Percentiles rank a stretch among this genome's conserved stretches.
Evolutionary conservation across 2,329 filamentous ascomycete species (phyloP).

Genomic region (Metarhizium robertsii): DNA sequence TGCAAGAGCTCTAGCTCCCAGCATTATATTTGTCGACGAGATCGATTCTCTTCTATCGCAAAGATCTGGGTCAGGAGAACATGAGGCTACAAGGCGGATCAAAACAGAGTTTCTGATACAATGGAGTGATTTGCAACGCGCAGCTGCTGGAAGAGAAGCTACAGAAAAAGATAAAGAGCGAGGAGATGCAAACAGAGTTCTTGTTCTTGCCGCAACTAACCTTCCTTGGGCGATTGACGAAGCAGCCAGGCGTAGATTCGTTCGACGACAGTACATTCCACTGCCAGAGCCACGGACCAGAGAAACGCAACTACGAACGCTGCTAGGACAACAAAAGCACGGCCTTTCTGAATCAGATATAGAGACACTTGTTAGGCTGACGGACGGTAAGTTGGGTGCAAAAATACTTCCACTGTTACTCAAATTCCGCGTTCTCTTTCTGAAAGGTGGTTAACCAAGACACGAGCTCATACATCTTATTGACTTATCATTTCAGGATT

Average conservation of each 20-base stretch:
- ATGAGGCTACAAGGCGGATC: constrained; percentile 86
- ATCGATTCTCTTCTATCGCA: constrained; percentile 90
- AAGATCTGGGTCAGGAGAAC: constrained; percentile 72
- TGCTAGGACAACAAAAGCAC: constrained; percentile 84
- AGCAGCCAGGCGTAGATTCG: constrained; percentile 82
- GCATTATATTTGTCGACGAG: constrained; percentile 97
- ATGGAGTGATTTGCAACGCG: constrained; percentile 89
- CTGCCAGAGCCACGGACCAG: constrained; percentile 79
- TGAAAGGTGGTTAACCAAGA: background rate
- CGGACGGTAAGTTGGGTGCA: constrained; percentile 56
- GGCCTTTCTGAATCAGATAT: constrained; percentile 64
- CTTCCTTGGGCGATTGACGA: constrained; percentile 97
- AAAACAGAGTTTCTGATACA: constrained; percentile 98
- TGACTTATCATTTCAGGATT: constrained; percentile 53
- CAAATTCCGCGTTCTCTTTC: background rate
- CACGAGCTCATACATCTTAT: constrained; percentile 6
- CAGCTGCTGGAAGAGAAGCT: constrained; percentile 75
- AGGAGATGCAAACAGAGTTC: constrained; percentile 77
- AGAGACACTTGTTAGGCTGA: constrained; percentile 62
- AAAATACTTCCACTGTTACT: background rate
- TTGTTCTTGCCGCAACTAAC: constrained; percentile 93
- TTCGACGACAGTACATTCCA: constrained; percentile 90
- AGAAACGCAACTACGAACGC: constrained; percentile 64
- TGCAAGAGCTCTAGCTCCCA: constrained; percentile 82
- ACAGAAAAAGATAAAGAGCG: constrained; percentile 55